Conservation (phyloP, 257 asterid species). For the Salvia rosmarinus region DNA sequence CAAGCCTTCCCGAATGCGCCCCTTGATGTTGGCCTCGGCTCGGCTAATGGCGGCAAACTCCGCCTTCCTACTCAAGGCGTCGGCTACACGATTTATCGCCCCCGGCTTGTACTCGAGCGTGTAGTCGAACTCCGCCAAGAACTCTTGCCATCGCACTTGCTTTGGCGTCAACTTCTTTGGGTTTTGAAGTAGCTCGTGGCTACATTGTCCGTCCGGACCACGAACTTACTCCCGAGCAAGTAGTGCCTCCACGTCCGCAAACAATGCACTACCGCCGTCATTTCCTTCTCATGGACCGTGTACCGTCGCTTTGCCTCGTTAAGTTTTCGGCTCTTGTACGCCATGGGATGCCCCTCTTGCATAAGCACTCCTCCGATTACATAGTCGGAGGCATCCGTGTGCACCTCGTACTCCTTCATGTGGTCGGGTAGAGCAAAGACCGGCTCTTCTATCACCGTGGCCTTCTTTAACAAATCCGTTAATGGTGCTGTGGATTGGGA, state of each 20-base stretch:
- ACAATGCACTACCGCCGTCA: background rate
- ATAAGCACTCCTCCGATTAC: background rate
- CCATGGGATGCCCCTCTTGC: background rate
- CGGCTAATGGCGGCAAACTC: background rate
- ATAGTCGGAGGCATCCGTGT: background rate
- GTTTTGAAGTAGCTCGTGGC: no score
- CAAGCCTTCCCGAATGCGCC: no score
- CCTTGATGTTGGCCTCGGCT: no score
- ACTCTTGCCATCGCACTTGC: background rate
- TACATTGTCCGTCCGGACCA: no score
- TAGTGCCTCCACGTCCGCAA: no score
- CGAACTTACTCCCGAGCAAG: no score
- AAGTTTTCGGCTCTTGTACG: background rate
- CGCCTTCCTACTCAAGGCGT: background rate
- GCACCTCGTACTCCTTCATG: background rate
- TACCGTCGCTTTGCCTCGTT: background rate
- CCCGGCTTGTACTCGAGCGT: background rate
- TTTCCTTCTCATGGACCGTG: background rate
- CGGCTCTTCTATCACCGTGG: background rate
- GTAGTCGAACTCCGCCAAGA: background rate
- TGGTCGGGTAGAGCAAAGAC: background rate
- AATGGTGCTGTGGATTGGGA: background rate
- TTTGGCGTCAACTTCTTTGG: background rate
- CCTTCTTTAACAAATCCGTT: background rate
- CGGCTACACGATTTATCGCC: background rate